Conservation (phyloP, 2,329 filamentous ascomycete species). For the Microsporum audouinii region DNA sequence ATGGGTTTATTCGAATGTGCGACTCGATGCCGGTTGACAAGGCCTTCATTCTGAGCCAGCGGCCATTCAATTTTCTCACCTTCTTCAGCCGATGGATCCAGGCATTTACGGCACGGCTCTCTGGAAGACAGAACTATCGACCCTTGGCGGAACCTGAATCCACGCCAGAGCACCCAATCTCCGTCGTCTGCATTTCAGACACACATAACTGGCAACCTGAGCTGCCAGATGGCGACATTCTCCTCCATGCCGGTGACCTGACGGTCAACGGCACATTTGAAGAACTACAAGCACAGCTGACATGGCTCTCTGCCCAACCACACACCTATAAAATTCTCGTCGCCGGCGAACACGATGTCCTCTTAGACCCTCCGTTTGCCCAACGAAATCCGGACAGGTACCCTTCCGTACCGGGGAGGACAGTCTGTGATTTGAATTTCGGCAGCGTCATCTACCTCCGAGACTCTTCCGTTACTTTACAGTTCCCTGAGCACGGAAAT, state of each 20-base stretch:
- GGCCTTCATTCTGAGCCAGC: neutral
- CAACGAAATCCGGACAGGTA: constrained; percentile 10
- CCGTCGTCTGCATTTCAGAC: constrained; percentile 31
- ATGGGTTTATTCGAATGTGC: constrained; percentile 2
- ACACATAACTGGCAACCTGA: constrained; percentile 32
- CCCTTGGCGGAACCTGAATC: neutral
- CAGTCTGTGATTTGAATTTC: constrained; percentile 15
- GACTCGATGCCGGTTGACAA: constrained; percentile 4
- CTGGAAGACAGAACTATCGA: neutral
- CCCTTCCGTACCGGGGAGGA: constrained; percentile 5
- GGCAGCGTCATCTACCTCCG: constrained; percentile 15
- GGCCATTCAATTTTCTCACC: neutral
- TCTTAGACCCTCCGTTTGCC: constrained; percentile 15
- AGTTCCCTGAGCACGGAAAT: constrained; percentile 5
- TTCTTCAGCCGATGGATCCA: constrained; percentile 3
- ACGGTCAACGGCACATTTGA: constrained; percentile 34
- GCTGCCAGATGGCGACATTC: constrained; percentile 35
- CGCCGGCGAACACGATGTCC: constrained; percentile 39
- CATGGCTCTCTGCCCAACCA: constrained; percentile 34
- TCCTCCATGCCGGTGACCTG: constrained; percentile 42
- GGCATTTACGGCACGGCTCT: neutral
- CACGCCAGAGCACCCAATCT: neutral
- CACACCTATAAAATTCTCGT: constrained; percentile 38
- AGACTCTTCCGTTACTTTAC: constrained; percentile 13
- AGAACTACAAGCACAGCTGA: constrained; percentile 31